Evolutionary conservation across 2,329 filamentous ascomycete genomes (phyloP).

Genomic region (Xylogone sp.): DNA sequence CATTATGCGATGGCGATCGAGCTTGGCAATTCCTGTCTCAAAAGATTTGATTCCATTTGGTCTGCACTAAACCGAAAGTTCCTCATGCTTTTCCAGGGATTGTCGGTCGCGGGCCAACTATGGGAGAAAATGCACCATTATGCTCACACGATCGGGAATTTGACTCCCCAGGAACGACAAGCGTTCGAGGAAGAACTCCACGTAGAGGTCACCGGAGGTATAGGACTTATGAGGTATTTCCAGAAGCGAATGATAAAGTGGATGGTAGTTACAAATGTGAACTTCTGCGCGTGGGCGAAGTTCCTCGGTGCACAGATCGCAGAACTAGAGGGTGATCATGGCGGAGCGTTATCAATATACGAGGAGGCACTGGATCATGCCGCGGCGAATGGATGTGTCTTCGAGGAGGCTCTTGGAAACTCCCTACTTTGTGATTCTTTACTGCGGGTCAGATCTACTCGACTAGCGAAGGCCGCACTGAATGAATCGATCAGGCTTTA

Average conservation of each 20-base stretch:
- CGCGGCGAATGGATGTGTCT: slow-evolving; percentile 56
- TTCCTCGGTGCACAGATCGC: slow-evolving; percentile 63
- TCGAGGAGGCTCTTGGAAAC: slow-evolving; percentile 68
- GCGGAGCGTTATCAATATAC: slow-evolving; percentile 55
- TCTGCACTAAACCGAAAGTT: slow-evolving; percentile 52
- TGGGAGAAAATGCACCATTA: slow-evolving; percentile 9
- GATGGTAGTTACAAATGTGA: slow-evolving; percentile 58
- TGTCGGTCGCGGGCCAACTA: slow-evolving; percentile 47
- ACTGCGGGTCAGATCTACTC: slow-evolving; percentile 55
- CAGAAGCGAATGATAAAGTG: slow-evolving; percentile 58
- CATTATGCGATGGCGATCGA: slow-evolving; percentile 56
- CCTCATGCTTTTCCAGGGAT: slow-evolving; percentile 52
- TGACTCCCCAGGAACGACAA: slow-evolving; percentile 33
- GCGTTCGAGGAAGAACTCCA: slow-evolving; percentile 38
- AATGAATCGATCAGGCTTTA: slow-evolving; percentile 64
- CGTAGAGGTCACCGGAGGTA: slow-evolving; percentile 40
- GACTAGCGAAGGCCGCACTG: slow-evolving; percentile 63
- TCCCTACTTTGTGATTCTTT: slow-evolving; percentile 69
- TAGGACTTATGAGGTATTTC: slow-evolving; percentile 48
- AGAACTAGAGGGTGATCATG: slow-evolving; percentile 53
- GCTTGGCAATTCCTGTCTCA: slow-evolving; percentile 44
- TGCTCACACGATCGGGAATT: neutral
- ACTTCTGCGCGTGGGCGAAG: slow-evolving; percentile 64
- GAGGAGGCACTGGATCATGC: slow-evolving; percentile 68
- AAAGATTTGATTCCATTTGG: slow-evolving; percentile 48